These are phyloP conservation scores for Cyclocybe aegerita DNA, from an alignment of 768 basidiomycete genomes.

Conservation along the genomic window DNA sequence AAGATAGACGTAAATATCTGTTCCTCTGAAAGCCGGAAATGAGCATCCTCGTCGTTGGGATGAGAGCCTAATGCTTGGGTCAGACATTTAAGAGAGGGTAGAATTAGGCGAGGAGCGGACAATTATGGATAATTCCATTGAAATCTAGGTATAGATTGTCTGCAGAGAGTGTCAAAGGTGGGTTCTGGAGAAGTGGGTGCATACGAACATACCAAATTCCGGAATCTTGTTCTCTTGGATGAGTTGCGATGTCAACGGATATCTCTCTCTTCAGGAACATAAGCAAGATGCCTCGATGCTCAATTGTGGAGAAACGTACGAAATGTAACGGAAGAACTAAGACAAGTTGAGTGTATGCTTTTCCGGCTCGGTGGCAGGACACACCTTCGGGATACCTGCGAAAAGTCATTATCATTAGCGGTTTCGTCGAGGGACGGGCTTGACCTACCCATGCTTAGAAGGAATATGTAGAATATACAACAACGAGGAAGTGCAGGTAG, in stretches of 20 bases:
- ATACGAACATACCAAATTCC: constrained; percentile 76
- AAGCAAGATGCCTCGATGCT: not conserved
- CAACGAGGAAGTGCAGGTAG: constrained; percentile 8
- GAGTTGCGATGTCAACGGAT: constrained; percentile 96
- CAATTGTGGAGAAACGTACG: constrained; percentile 50
- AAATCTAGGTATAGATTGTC: constrained; percentile 94
- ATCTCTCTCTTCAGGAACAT: constrained; percentile 71
- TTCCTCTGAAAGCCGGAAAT: constrained; percentile 94
- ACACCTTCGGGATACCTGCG: constrained; percentile 62
- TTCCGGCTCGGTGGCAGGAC: not conserved
- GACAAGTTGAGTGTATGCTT: constrained; percentile 1
- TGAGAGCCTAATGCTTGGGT: constrained; percentile 64
- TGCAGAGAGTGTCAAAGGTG: constrained; percentile 25
- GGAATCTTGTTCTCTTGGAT: constrained; percentile 99
- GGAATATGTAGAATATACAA: constrained; percentile 1
- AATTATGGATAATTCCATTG: constrained; percentile 90
- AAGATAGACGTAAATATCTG: constrained; percentile 98
- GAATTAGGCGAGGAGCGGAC: constrained; percentile 31
- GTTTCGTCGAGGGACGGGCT: not conserved
- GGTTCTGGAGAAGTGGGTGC: not conserved
- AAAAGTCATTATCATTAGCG: not conserved
- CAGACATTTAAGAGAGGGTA: not conserved
- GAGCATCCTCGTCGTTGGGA: constrained; percentile 94
- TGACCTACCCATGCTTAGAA: constrained; percentile 22
- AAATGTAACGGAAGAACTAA: constrained; percentile 96